Evolutionary conservation across 2,329 filamentous ascomycete species (phyloP).

Genomic region (Aspergillus udagawae): DNA sequence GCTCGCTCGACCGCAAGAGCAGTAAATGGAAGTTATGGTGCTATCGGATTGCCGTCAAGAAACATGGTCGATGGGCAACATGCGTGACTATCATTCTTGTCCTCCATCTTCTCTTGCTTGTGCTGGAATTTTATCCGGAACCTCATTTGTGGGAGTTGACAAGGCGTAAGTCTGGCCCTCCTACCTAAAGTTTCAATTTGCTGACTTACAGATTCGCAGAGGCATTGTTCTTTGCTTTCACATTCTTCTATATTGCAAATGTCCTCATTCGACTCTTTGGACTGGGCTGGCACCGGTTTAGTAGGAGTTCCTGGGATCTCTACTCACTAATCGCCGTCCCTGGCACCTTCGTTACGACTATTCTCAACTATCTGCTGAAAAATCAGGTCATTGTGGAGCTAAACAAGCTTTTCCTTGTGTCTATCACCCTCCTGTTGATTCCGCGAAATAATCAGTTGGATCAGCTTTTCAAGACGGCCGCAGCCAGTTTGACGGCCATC

Average conservation of each 20-base stretch:
- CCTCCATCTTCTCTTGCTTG: slow-evolving; percentile 75
- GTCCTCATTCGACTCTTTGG: slow-evolving; percentile 79
- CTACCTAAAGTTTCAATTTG: slow-evolving; percentile 6
- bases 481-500: slow-evolving; percentile 86
- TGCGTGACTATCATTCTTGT: slow-evolving; percentile 75
- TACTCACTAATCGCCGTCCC: slow-evolving; percentile 77
- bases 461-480: slow-evolving; percentile 97
- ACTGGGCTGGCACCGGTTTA: slow-evolving; percentile 86
- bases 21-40: slow-evolving; percentile 87
- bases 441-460: slow-evolving; percentile 95
- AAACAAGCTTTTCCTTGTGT: slow-evolving; percentile 91
- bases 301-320: slow-evolving; percentile 91
- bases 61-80: slow-evolving; percentile 87
- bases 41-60: slow-evolving; percentile 88
- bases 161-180: slow-evolving; percentile 47
- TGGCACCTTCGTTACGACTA: slow-evolving; percentile 77
- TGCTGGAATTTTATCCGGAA: slow-evolving; percentile 81
- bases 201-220: slow-evolving; percentile 43
- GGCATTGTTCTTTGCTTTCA: slow-evolving; percentile 74
- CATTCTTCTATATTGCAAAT: slow-evolving; percentile 76
- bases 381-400: slow-evolving; percentile 67
- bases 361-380: slow-evolving; percentile 62
- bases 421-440: slow-evolving; percentile 83
- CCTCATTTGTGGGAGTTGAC: slow-evolving; percentile 64
- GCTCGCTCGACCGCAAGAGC: slow-evolving; percentile 73